Evolutionary conservation across 2,329 filamentous ascomycete genomes (phyloP).

Genomic region (Ustulina deusta): DNA sequence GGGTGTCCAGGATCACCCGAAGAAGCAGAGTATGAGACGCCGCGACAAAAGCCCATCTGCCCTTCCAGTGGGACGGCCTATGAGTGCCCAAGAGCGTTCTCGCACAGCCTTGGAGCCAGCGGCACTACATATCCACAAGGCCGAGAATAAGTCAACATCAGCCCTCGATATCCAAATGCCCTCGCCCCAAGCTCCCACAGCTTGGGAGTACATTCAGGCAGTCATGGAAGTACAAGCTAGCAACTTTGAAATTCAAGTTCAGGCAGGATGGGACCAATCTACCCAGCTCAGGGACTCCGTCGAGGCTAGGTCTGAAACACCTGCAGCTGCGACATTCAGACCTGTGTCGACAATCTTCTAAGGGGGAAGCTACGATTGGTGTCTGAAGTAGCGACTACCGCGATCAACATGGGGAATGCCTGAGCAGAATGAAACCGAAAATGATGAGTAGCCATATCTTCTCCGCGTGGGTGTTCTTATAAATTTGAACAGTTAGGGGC

Average conservation of each 20-base stretch:
- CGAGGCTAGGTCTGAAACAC: conserved; percentile 23
- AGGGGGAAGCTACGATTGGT: not conserved
- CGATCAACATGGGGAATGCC: not conserved
- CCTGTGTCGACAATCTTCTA: conserved; percentile 19
- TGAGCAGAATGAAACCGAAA: not conserved
- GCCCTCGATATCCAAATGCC: conserved; percentile 42
- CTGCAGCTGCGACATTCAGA: not conserved
- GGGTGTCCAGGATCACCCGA: conserved; percentile 16
- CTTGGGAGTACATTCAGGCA: conserved; percentile 43
- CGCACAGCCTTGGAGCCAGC: conserved; percentile 25
- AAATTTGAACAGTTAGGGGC: not conserved
- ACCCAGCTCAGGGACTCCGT: conserved; percentile 42
- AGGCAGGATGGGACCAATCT: conserved; percentile 45
- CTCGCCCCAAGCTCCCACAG: conserved; percentile 36
- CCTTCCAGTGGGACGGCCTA: not conserved
- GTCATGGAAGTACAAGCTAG: conserved; percentile 44
- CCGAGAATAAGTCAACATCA: conserved; percentile 23
- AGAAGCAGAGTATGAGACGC: not conserved
- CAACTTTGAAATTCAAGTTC: conserved; percentile 34
- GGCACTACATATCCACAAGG: conserved; percentile 40
- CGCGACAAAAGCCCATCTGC: not conserved
- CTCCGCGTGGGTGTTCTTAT: not conserved
- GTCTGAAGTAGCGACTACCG: not conserved
- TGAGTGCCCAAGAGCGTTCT: not conserved
- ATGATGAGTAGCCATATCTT: not conserved